phyloP scores from a whole-genome alignment of 2,329 filamentous ascomycete genomes.

The Lithohypha guttulata region DNA sequence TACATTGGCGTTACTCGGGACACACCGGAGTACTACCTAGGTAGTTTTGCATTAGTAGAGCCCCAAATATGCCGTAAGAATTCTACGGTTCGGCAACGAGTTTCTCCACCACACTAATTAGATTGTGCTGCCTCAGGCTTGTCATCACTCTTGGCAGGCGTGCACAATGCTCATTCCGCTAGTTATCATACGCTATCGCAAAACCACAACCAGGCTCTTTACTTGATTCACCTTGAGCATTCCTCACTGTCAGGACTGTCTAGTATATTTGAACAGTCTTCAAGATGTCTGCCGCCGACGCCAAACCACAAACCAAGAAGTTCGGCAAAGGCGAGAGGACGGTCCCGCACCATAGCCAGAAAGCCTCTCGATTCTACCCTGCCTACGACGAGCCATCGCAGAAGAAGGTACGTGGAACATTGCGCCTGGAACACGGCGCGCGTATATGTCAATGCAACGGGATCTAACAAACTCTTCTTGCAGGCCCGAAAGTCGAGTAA shows the following conservation, averaged over 20 bases:
- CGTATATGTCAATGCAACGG: too few relatives aligned
- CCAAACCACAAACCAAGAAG: constrained; percentile 63
- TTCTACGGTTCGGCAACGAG: too few relatives aligned
- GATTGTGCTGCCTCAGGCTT: too few relatives aligned
- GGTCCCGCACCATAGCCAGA: constrained; percentile 75
- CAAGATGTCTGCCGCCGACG: constrained; percentile 45
- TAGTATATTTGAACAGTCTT: constrained; percentile 29
- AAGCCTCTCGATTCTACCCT: constrained; percentile 99
- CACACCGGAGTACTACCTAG: too few relatives aligned
- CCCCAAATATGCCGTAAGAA: neutral
- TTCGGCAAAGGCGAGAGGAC: constrained; percentile 94
- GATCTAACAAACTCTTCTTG: constrained; percentile 10
- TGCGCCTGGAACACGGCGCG: neutral
- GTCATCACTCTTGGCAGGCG: too few relatives aligned
- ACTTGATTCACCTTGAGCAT: constrained; percentile 5
- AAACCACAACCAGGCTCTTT: constrained; percentile 3
- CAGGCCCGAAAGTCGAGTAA: constrained; percentile 92
- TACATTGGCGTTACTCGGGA: too few relatives aligned
- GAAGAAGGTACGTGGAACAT: constrained; percentile 74
- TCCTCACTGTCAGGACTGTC: constrained; percentile 8
- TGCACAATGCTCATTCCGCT: too few relatives aligned
- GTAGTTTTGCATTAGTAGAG: too few relatives aligned
- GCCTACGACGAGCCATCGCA: constrained; percentile 78
- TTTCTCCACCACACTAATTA: too few relatives aligned
- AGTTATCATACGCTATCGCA: neutral